Conservation (phyloP, 345 rosid genomes). For the Eucalyptus brandiana region DNA sequence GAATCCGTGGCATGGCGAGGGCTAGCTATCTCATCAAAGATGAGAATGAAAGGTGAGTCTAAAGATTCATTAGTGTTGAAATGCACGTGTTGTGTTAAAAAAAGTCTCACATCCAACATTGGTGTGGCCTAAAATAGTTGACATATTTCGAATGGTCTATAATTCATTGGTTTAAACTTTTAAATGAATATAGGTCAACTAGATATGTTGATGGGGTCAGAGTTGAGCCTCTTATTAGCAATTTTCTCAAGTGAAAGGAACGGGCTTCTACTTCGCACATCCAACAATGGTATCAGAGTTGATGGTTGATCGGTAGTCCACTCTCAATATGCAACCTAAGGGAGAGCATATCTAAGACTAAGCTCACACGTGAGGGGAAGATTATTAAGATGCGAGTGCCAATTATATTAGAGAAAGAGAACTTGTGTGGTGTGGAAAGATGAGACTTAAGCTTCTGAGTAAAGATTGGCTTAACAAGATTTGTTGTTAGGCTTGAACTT, state of each 20-base stretch:
- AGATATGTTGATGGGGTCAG: fast-evolving
- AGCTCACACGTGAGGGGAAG: neutral
- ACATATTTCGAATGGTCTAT: neutral
- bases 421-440: no score
- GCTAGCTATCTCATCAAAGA: neutral
- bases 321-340: no score
- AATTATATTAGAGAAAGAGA: neutral
- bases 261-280: fast-evolving
- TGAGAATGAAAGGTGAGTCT: neutral
- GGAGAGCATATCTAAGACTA: neutral
- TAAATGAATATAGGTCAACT: fast-evolving
- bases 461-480: neutral
- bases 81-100: neutral
- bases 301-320: neutral
- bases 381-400: neutral
- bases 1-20: neutral
- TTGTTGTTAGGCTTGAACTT: fast-evolving
- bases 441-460: neutral
- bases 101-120: neutral
- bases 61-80: neutral
- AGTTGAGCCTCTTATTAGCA: neutral
- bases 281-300: neutral
- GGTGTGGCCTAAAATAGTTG: fast-evolving
- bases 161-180: neutral
- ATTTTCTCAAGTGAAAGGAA: neutral